phyloP scores from a whole-genome alignment of 2,329 filamentous ascomycete genomes.

The Cladosporium sp. region DNA sequence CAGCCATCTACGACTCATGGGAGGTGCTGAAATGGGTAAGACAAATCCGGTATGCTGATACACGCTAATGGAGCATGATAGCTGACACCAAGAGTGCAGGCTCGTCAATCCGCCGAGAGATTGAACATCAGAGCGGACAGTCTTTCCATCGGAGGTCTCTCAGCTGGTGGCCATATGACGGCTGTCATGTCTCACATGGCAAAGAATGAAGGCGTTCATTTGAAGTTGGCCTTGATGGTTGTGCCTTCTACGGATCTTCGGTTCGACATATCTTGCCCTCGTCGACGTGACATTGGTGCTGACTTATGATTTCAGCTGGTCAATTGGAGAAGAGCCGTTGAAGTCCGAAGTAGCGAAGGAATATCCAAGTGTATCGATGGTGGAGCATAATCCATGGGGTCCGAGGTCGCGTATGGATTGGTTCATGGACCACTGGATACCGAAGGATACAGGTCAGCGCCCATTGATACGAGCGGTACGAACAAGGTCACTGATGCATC shows the following conservation, averaged over 20 bases:
- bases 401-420: neutral
- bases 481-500: neutral
- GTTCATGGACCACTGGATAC: constrained; percentile 1
- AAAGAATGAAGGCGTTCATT: neutral
- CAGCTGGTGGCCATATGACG: neutral
- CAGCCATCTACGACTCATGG: constrained; percentile 48
- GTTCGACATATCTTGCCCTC: neutral
- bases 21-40: constrained; percentile 44
- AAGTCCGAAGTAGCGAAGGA: neutral
- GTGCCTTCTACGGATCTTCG: constrained; percentile 2
- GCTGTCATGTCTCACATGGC: constrained; percentile 3
- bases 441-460: neutral
- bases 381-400: neutral
- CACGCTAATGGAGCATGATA: neutral
- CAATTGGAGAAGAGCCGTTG: neutral
- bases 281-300: neutral
- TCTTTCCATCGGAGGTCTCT: neutral
- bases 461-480: neutral
- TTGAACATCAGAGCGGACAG: neutral
- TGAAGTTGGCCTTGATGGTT: constrained; percentile 1
- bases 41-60: neutral
- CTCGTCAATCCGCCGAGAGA: neutral
- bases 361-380: neutral
- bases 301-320: neutral
- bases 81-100: neutral